These are phyloP conservation scores for Selaginella tamariscina DNA, from an alignment of 75 land plant species.

Conservation along the genomic window DNA sequence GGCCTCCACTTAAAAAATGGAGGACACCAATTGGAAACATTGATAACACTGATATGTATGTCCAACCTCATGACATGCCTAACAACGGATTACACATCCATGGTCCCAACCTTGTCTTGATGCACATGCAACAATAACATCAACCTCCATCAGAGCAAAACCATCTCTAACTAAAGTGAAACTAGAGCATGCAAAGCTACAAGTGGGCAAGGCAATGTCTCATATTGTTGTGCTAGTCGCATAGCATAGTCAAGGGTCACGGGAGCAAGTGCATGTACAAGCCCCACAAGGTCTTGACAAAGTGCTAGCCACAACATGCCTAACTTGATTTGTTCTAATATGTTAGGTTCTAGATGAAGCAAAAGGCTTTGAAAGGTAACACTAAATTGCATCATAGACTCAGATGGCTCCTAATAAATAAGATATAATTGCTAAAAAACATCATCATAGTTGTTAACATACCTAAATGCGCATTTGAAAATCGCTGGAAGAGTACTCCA, in stretches of 20 bases:
- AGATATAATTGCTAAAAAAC: neutral
- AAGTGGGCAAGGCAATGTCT: neutral
- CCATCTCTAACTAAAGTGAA: neutral
- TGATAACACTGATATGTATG: neutral
- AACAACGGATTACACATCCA: neutral
- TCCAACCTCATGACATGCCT: neutral
- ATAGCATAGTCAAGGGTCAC: neutral
- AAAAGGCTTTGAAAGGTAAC: neutral
- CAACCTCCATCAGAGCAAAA: neutral
- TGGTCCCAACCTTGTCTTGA: neutral
- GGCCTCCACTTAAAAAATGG: neutral
- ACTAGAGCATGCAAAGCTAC: neutral
- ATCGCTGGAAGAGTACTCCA: neutral
- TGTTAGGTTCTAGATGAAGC: neutral
- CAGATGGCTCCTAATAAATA: neutral
- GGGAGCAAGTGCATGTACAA: neutral
- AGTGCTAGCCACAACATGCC: slow-evolving; percentile 1
- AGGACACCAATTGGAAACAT: neutral
- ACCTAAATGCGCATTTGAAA: neutral
- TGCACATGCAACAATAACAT: neutral
- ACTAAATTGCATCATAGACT: neutral
- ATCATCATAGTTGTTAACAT: neutral
- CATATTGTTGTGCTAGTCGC: neutral
- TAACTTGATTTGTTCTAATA: neutral
- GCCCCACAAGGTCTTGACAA: neutral